phyloP scores from a whole-genome alignment of 1,284 basidiomycete species.

The Microbotryum silenes-acaulis region DNA sequence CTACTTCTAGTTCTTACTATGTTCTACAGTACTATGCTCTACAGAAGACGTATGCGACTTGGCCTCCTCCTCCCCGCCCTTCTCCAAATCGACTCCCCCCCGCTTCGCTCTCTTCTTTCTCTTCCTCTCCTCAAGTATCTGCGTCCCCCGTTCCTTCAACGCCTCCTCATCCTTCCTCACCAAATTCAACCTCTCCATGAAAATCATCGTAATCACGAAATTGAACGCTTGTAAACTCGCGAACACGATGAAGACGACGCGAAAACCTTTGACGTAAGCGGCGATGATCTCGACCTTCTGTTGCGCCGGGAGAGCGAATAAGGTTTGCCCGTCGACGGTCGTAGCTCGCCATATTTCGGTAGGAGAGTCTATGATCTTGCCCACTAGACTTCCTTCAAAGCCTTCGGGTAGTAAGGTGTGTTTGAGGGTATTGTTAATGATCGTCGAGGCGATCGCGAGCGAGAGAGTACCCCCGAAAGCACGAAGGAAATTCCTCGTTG shows the following conservation, averaged over 20 bases:
- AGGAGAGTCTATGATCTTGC: slow-evolving; percentile 43
- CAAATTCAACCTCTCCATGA: slow-evolving; percentile 56
- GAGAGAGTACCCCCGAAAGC: slow-evolving; percentile 57
- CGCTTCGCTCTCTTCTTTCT: slow-evolving; percentile 14
- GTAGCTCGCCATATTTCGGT: slow-evolving; percentile 31
- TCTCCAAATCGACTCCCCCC: neutral
- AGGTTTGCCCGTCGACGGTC: slow-evolving; percentile 4
- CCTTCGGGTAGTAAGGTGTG: slow-evolving; percentile 42
- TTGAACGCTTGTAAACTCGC: slow-evolving; percentile 47
- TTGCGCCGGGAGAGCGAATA: slow-evolving; percentile 42
- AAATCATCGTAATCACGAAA: slow-evolving; percentile 49
- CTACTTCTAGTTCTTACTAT: too few species aligned
- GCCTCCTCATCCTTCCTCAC: slow-evolving; percentile 51
- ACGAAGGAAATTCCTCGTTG: slow-evolving; percentile 59
- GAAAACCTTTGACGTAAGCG: slow-evolving; percentile 55
- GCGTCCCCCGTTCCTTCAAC: slow-evolving; percentile 43
- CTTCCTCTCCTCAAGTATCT: slow-evolving; percentile 32
- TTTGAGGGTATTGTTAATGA: slow-evolving; percentile 51
- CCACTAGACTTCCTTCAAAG: slow-evolving; percentile 37
- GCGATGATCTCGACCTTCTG: slow-evolving; percentile 47
- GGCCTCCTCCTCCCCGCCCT: neutral
- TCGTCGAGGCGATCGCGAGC: slow-evolving; percentile 54
- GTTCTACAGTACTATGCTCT: too few species aligned
- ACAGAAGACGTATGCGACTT: too few species aligned
- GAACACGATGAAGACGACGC: slow-evolving; percentile 47